A percentile compares a stretch with the other conserved stretches of the same genome.
These are phyloP conservation scores for Gossypium arboreum DNA, from an alignment of 345 rosid species.

Conservation along the genomic window DNA sequence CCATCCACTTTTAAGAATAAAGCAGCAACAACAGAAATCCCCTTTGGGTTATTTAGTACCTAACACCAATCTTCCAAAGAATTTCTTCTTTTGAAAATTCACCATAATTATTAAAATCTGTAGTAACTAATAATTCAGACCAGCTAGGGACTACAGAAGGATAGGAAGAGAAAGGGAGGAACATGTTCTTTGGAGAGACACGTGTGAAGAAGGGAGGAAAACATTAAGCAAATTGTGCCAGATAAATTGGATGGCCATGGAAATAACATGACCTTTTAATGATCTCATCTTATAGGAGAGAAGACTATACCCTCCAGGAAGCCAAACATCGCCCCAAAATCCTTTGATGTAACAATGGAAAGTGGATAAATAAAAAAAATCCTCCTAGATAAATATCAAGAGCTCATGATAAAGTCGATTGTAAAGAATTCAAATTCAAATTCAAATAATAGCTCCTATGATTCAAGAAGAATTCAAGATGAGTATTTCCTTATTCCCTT, in stretches of 20 bases:
- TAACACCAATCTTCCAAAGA: not conserved
- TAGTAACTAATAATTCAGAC: not conserved
- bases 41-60: not conserved
- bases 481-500: not conserved
- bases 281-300: not conserved
- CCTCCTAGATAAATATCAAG: not conserved
- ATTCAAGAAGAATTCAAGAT: not conserved
- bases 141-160: not conserved
- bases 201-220: not conserved
- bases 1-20: not conserved
- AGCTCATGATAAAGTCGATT: not conserved
- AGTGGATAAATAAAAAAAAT: not conserved
- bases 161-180: not conserved
- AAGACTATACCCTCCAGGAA: constrained; percentile 4
- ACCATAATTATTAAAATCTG: not conserved
- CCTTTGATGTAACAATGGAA: constrained; percentile 9
- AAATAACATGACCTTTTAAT: not conserved
- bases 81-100: not conserved
- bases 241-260: not conserved
- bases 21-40: not conserved
- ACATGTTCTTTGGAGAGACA: not conserved
- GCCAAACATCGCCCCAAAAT: not conserved
- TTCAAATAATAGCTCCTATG: not conserved
- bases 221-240: not conserved
- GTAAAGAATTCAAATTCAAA: not conserved